Percentiles rank a stretch among this genome's conserved stretches.
Conservation (phyloP, 2,329 filamentous ascomycete genomes). For the Cladorrhinum sp. region DNA sequence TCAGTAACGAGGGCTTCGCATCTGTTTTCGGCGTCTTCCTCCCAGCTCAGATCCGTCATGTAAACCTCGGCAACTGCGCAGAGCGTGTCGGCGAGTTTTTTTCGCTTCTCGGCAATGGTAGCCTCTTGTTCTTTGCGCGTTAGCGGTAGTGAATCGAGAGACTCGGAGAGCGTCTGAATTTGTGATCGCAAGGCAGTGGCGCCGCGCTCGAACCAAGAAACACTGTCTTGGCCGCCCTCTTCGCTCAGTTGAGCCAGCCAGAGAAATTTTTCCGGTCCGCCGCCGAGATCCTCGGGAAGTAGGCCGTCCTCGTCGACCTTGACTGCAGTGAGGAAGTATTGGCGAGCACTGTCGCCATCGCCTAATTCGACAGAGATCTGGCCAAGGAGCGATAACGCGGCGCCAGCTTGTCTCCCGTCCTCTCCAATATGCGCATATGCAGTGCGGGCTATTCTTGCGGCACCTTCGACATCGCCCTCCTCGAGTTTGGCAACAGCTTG, state of each 20-base stretch:
- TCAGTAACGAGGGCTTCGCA: slow-evolving; percentile 90
- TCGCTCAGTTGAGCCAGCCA: slow-evolving; percentile 89
- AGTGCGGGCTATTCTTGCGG: slow-evolving; percentile 35
- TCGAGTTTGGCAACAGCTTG: slow-evolving; percentile 35
- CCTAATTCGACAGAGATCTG: slow-evolving; percentile 81
- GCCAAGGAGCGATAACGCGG: slow-evolving; percentile 72
- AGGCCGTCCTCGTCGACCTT: slow-evolving; percentile 73
- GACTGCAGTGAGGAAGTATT: slow-evolving; percentile 70
- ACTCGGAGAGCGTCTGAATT: slow-evolving; percentile 61
- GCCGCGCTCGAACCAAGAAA: slow-evolving; percentile 67
- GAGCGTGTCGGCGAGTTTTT: slow-evolving; percentile 83
- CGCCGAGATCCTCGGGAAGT: slow-evolving; percentile 67
- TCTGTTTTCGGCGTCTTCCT: slow-evolving; percentile 80
- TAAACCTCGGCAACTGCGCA: slow-evolving; percentile 95
- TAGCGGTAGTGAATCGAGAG: slow-evolving; percentile 34
- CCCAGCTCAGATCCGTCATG: slow-evolving; percentile 97
- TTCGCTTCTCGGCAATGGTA: slow-evolving; percentile 59
- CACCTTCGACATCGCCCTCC: slow-evolving; percentile 33
- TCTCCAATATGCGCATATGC: slow-evolving; percentile 44
- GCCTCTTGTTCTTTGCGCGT: slow-evolving; percentile 27
- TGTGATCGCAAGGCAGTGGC: slow-evolving; percentile 69
- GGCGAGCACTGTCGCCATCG: slow-evolving; percentile 70
- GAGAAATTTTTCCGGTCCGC: slow-evolving; percentile 89
- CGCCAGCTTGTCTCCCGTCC: slow-evolving; percentile 50
- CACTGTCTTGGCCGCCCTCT: slow-evolving; percentile 63